Base-by-base conservation (phyloP, 2,329 filamentous ascomycete species). In the Arthrobotrys iridis region DNA sequence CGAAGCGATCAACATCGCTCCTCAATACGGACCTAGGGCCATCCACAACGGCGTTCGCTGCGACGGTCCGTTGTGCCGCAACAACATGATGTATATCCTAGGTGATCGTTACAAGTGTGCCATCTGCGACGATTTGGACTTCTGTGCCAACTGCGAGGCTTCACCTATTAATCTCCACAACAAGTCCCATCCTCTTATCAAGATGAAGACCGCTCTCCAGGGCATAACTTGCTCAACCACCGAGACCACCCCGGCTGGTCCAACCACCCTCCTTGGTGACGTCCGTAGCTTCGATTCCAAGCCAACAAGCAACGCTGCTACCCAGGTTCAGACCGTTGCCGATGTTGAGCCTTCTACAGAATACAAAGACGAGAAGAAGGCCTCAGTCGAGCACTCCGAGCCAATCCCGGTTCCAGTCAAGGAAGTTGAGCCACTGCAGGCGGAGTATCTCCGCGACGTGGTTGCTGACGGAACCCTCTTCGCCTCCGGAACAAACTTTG, bases 21-120 rank as follows among this genome's bases (percentile, higher is more conserved):
- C 83, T 83, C 77, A 46, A 4, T 80, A 79, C 59, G 78, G 79
- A 65, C 80, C 78, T 80, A 86, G 81, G 48, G 83, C 85, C 68
- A 86, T 88, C 41, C 95, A 99, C 81, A 85, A 86, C 77, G 94
- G 93, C 70, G 94, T 98, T 81, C 96, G 91, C 86, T 99, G 95
- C 81, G 95, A 99, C 82, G 95, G 95, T 0, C 93, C 93, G 22
- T 86, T 97, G 45, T 99, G 95, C 87, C 87, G 87, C 73, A 85
- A 85, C 83, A 78, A 83, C 78, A 81, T 86, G 81, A 81, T 85
- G 80, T 85, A 88, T 84, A 97, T 99, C 80, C 86, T 87, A 63
- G 96, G 95, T 59, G 87, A 91, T 75, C 92, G 95, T 77, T 99
- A 95, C 87, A 99, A 99, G 88, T 99, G 95, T 81, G 92, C 94